Evolutionary conservation across 2,329 filamentous ascomycete genomes (phyloP), one percentile per base, ranked within the genome.

Genomic region (Colletotrichum ledebouriae): DNA sequence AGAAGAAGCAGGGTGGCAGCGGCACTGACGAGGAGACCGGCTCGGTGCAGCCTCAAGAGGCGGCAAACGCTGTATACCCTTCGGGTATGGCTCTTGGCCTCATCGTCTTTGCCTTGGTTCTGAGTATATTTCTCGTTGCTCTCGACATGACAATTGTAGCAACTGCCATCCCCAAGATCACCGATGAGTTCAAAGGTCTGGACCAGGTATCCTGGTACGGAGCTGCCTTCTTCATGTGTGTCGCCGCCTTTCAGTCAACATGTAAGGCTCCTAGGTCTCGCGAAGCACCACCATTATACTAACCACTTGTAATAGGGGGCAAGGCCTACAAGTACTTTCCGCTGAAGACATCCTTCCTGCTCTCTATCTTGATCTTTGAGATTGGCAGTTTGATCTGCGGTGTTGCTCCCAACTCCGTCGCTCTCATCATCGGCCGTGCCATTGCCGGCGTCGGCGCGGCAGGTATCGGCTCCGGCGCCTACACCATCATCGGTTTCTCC

Each of bases 131-230:
- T 72, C 76, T 86, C n/a, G 76, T 84, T 56, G 79, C 83, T 56
- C 78, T 86, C 11, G 83, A 86, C 49, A 81, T 82, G 78, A 87
- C 85, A 13, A 87, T 87, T 63, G 82, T 87, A n/a, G 84, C 84
- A 4, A 87, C 85, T 0, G 86, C 85, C 10, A 86, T 88, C 46
- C 86, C 86, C 10, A 84, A 84, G 69, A 87, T 88, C 72, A 87
- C 86, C 1, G 82, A 81, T 70, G 81, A 85, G 46, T 85, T 86
- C 76, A 78, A 84, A 64, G 79, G 83, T 55, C 80, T 87, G 17
- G 79, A 82, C 41, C 83, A 87, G 69, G 82, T 87, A 12, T 83
- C 84, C 22, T 90, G 88, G 88, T 90, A 90, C 71, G 86, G 85
- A 2, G 81, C 85, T 15, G 84, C 84, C 47, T 87, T 84, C 71